Evolutionary conservation across 495 filamentous ascomycete genomes (phyloP).

Genomic region (Aspergillus wentii): DNA sequence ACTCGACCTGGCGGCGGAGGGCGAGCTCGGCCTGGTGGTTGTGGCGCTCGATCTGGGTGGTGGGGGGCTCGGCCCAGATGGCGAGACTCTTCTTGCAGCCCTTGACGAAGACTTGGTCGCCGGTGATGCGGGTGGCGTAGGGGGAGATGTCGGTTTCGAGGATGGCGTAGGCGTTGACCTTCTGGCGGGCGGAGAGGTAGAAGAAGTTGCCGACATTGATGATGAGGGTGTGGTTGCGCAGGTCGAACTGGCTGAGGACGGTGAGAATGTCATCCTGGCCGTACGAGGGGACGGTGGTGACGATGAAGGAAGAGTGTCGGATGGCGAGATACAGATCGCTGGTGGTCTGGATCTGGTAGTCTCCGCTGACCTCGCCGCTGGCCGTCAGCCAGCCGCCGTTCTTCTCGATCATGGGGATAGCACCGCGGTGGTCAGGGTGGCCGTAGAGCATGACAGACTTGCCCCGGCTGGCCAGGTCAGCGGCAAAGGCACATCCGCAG

Average conservation of each 20-base stretch:
- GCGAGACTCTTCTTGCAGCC: slow-evolving; percentile 13
- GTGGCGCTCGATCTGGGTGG: slow-evolving; percentile 7
- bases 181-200: slow-evolving; percentile 14
- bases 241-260: slow-evolving; percentile 10
- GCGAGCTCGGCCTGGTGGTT: slow-evolving; percentile 5
- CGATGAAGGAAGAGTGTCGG: slow-evolving; percentile 9
- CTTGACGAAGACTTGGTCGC: slow-evolving; percentile 11
- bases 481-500: slow-evolving; percentile 15
- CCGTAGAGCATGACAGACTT: slow-evolving; percentile 13
- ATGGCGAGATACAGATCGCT: slow-evolving; percentile 13
- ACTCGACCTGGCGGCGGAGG: slow-evolving; percentile 9
- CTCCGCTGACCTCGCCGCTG: slow-evolving; percentile 9
- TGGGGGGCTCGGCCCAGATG: slow-evolving; percentile 14
- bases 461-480: slow-evolving; percentile 12
- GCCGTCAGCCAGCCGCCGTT: slow-evolving; percentile 13
- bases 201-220: slow-evolving; percentile 19
- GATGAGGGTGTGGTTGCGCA: slow-evolving; percentile 12
- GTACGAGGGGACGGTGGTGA: slow-evolving; percentile 14
- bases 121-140: slow-evolving; percentile 10
- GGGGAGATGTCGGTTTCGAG: slow-evolving; percentile 17
- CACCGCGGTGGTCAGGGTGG: slow-evolving; percentile 13
- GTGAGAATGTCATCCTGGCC: slow-evolving; percentile 13
- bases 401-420: slow-evolving; percentile 11
- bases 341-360: slow-evolving; percentile 12
- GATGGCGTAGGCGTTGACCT: slow-evolving; percentile 11